Evolutionary conservation across 805 yeast species (phyloP), one percentile per base, ranked within the genome.

Genomic region (Metschnikowia anglica): DNA sequence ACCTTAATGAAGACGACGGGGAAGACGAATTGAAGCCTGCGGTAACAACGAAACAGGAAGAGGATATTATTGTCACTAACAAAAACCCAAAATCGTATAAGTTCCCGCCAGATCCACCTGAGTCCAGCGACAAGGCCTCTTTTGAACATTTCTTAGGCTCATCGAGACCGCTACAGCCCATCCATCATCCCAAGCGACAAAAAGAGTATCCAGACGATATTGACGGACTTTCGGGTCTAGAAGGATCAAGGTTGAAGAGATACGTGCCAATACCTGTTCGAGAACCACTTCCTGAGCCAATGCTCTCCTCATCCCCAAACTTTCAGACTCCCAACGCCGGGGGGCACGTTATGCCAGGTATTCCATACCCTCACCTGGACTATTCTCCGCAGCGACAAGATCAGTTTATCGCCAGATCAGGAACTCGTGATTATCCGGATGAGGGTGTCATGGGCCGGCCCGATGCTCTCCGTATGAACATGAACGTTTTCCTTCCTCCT

Each of bases 11-110:
- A 39, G 67, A 63, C 26, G 68, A 65, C 46, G 39, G 30, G 8
- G 46, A 32, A 20, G 37, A 29, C 30, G 31, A 30, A 15, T 40
- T 29, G 13, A 45, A 46, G 15, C 18, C 31, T 3, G 24, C 11
- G 23, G 12, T 13, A 7, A 33, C 20, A 12, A 37, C 28, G n/a
- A 39, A 38, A 23, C 52, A 44, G 6, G 49, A 56, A 13, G n/a
- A n/a, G n/a, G 84, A 80, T 37, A 77, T 68, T 46, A 67, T 73
- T 23, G 68, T 77, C 9, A 76, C 81, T 4, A 74, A 68, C 25
- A 59, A 65, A 40, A 62, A 60, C 31, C 79, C 80, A 4, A 68
- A 62, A n/a, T 60, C 71, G 3, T 81, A 77, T 60, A 80, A 75
- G 56, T 81, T 81, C 51, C 87, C 86, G 1, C 67, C 73, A 4